These are phyloP conservation scores for Stachybotrys chlorohalonatus DNA, from an alignment of 2,329 filamentous ascomycete genomes.

Conservation along the genomic window DNA sequence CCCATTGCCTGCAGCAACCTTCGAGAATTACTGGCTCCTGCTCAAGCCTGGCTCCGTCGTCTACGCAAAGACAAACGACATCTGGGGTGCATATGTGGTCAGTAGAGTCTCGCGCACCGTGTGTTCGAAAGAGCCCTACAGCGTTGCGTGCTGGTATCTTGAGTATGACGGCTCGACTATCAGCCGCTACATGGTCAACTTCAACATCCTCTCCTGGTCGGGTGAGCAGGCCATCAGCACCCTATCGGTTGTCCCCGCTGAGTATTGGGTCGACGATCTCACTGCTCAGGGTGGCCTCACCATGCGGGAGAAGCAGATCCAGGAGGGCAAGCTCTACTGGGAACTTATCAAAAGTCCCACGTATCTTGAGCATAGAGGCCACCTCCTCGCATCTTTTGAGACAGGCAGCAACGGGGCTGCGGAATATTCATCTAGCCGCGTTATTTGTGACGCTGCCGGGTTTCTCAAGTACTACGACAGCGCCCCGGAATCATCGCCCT, in stretches of 20 bases:
- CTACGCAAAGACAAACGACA: constrained; percentile 28
- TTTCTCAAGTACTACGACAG: constrained; percentile 23
- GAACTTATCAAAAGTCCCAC: constrained; percentile 33
- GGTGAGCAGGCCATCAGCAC: constrained; percentile 34
- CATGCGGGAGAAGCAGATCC: constrained; percentile 28
- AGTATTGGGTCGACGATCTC: constrained; percentile 30
- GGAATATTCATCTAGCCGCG: constrained; percentile 28
- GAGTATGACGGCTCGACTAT: constrained; percentile 23
- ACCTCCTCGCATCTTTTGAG: constrained; percentile 19
- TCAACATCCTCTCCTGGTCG: constrained; percentile 26
- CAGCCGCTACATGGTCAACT: constrained; percentile 26
- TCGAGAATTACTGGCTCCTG: constrained; percentile 35
- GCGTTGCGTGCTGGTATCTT: constrained; percentile 33
- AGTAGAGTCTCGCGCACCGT: constrained; percentile 13
- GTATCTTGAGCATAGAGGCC: constrained; percentile 37
- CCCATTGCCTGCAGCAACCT: constrained; percentile 30
- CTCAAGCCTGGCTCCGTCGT: constrained; percentile 35
- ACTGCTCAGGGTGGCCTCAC: constrained; percentile 17
- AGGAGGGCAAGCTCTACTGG: constrained; percentile 36
- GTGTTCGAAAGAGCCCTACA: constrained; percentile 9
- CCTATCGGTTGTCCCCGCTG: constrained; percentile 31
- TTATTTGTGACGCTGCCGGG: constrained; percentile 33
- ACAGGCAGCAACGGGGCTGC: constrained; percentile 18
- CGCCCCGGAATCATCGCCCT: constrained; percentile 6
- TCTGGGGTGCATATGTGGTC: constrained; percentile 33